Evolutionary conservation across 257 asterid species (phyloP), one percentile per base, ranked within the genome.

Genomic region (Solanum sitiens): DNA sequence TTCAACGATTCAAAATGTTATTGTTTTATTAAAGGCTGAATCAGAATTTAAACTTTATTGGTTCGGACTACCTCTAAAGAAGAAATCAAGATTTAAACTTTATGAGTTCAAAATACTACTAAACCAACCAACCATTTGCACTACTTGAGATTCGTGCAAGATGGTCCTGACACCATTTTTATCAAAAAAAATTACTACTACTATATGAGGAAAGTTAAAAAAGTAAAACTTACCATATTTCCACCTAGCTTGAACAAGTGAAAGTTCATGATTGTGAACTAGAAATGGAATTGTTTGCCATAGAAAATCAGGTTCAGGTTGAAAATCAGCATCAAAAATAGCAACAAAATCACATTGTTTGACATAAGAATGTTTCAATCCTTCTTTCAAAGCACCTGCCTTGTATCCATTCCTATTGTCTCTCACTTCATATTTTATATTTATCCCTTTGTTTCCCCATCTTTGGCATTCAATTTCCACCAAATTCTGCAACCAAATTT

Each of bases 231-330:
- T 91, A 95, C 99, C 99, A 21, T 95, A 97, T 91, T 94, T 95
- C 99, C 99, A 97, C 0, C 99, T 96, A 88, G 98, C 94, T 87
- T 97, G 99, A 9, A 95, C 98, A 84, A 97, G 99, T 88, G 92
- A 98, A 45, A 97, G 94, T 63, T 94, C 89, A 4, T 98, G 95
- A 83, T 97, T 97, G 91, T 95, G 99, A 21, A 92, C 94, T 0
- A 97, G 90, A 84, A 91, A 97, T 7, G 99, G 98, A 25, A 95
- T 92, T 2, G 98, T 94, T 12, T 90, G 93, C 98, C 98, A 94
- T 4, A 97, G 94, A 39, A 95, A 97, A 87, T 97, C 99, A 21
- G 99, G 98, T 9, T 97, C 99, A 0, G 99, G 99, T 76, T 95
- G 99, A 80, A 97, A 97, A 91, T 97, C 99, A 0, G 99, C 99